phyloP scores from a whole-genome alignment of 2,329 filamentous ascomycete genomes.

The Cadophora malorum region DNA sequence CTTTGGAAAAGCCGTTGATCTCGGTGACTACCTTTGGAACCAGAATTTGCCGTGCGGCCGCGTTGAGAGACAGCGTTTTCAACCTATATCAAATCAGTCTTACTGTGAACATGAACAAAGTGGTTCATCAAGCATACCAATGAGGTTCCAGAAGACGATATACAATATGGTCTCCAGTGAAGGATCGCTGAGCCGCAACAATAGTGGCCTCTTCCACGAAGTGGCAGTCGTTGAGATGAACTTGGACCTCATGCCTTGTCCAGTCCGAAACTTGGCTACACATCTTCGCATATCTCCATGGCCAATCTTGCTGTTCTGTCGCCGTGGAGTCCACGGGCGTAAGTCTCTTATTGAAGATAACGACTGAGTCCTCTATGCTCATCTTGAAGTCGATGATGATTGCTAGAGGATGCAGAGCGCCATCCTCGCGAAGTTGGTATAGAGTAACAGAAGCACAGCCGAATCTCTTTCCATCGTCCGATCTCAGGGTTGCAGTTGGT shows the following conservation, averaged over 20 bases:
- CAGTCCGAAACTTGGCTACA: conserved; percentile 56
- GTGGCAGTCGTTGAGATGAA: conserved; percentile 55
- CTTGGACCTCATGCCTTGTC: conserved; percentile 54
- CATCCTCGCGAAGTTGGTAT: neutral
- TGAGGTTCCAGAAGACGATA: conserved; percentile 47
- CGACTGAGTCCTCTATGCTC: neutral
- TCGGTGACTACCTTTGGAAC: conserved; percentile 53
- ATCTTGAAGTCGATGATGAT: neutral
- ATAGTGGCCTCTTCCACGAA: conserved; percentile 57
- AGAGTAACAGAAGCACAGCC: neutral
- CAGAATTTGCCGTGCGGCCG: conserved; percentile 52
- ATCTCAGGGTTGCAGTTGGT: neutral
- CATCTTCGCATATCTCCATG: conserved; percentile 60
- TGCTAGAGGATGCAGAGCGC: neutral
- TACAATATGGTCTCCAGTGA: conserved; percentile 34
- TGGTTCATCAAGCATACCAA: conserved; percentile 48
- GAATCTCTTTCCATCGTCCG: neutral
- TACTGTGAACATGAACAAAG: no score
- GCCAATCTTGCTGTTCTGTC: conserved; percentile 53
- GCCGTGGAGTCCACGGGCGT: neutral
- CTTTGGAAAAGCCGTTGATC: conserved; percentile 50
- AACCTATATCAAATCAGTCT: conserved; percentile 55
- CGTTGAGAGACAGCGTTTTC: conserved; percentile 57
- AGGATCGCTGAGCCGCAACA: conserved; percentile 52
- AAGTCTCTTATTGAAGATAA: neutral